Conservation (phyloP, 164 flowering plant species). For the Umbellularia californica region DNA sequence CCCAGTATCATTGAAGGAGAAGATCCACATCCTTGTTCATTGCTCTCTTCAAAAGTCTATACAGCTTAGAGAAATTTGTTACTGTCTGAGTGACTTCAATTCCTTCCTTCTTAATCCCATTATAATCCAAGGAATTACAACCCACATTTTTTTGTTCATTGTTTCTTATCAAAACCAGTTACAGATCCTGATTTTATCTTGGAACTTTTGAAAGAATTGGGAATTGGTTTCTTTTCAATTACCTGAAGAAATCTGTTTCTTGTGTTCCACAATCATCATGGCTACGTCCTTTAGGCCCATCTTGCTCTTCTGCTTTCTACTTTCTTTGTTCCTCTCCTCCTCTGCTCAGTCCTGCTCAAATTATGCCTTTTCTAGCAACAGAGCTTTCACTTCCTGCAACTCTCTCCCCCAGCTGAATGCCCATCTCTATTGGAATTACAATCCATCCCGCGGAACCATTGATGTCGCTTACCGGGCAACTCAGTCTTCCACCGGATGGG, state of each 20-base stretch:
- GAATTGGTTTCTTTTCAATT: too few species aligned
- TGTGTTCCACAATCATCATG: conserved; percentile 5
- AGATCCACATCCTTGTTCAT: too few species aligned
- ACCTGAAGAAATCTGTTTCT: conserved; percentile 12
- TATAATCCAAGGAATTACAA: too few species aligned
- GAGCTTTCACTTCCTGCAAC: conserved; percentile 9
- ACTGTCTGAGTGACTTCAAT: too few species aligned
- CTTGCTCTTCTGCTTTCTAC: conserved; percentile 8
- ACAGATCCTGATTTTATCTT: too few species aligned
- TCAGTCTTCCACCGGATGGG: conserved; percentile 17
- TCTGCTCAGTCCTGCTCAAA: conserved; percentile 11
- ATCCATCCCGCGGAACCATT: not conserved
- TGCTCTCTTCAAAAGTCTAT: too few species aligned
- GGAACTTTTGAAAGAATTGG: too few species aligned
- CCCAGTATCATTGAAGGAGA: too few species aligned
- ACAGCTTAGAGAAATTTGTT: too few species aligned
- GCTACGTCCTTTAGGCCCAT: not conserved
- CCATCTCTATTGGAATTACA: conserved; percentile 17
- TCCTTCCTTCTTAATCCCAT: too few species aligned
- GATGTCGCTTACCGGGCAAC: conserved; percentile 16
- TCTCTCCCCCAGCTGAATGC: conserved; percentile 11
- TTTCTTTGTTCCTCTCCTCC: conserved; percentile 8
- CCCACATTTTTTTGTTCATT: too few species aligned
- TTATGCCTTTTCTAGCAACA: conserved; percentile 4
- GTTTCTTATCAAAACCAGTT: too few species aligned